A percentile compares a stretch with the other conserved stretches of the same genome.
Conservation (phyloP, 176 grass and related monocot genomes). For the Eleusine indica region DNA sequence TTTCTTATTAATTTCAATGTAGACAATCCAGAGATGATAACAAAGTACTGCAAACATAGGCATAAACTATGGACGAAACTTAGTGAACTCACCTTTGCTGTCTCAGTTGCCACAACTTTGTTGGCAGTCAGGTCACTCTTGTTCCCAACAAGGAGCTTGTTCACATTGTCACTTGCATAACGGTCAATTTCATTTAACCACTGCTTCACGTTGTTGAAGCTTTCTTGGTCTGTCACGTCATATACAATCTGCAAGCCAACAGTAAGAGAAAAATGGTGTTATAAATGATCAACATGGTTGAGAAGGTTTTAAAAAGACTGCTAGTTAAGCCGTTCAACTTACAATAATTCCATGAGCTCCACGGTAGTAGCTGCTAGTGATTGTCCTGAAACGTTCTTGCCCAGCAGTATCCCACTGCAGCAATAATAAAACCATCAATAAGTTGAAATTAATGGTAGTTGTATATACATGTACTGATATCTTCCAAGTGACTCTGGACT, state of each 20-base stretch:
- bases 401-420: slow-evolving; percentile 94
- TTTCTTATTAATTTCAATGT: neutral
- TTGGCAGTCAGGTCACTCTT: slow-evolving; percentile 78
- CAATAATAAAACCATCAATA: slow-evolving; percentile 42
- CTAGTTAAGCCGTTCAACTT: slow-evolving; percentile 19
- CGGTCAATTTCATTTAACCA: slow-evolving; percentile 94
- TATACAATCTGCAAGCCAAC: slow-evolving; percentile 69
- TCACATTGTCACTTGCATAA: slow-evolving; percentile 92
- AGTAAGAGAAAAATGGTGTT: neutral
- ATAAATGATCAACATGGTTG: slow-evolving; percentile 1
- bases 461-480: neutral
- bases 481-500: neutral
- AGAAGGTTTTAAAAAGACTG: neutral
- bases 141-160: slow-evolving; percentile 93
- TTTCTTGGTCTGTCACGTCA: slow-evolving; percentile 95
- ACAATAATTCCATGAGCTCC: slow-evolving; percentile 96
- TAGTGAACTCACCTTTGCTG: slow-evolving; percentile 59
- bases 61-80: neutral
- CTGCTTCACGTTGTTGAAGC: slow-evolving; percentile 95
- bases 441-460: neutral
- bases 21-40: neutral
- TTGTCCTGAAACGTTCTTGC: slow-evolving; percentile 94
- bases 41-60: neutral
- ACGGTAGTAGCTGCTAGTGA: slow-evolving; percentile 90
- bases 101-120: slow-evolving; percentile 79